These are phyloP conservation scores for Pythium biforme DNA, from an alignment of 352 stramenopile species.

Conservation along the genomic window DNA sequence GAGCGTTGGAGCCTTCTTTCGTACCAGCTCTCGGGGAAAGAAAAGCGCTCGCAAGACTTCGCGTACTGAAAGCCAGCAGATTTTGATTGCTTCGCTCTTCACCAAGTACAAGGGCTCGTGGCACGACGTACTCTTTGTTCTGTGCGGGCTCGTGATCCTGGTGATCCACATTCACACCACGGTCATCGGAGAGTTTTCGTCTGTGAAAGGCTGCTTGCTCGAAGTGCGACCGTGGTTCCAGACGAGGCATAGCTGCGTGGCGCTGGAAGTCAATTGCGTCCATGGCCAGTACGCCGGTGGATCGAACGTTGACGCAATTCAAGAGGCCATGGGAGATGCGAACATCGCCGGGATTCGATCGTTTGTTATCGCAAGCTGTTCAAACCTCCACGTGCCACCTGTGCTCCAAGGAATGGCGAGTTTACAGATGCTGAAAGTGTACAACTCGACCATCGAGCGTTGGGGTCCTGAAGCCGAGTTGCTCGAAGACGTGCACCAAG, in stretches of 20 bases:
- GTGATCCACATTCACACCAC: conserved; percentile 13
- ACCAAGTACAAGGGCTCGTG: not conserved
- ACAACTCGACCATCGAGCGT: conserved; percentile 26
- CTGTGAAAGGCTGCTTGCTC: conserved; percentile 2
- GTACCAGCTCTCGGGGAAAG: too few relatives aligned
- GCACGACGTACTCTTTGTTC: not conserved
- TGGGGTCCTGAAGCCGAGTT: conserved; percentile 21
- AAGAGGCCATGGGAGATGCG: too few relatives aligned
- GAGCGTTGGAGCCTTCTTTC: too few relatives aligned
- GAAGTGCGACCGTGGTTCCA: conserved; percentile 23
- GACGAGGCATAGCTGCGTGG: conserved; percentile 10
- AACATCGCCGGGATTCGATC: not conserved
- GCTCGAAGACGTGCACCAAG: not conserved
- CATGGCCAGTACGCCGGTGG: conserved; percentile 1
- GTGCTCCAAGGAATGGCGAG: not conserved
- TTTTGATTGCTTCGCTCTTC: not conserved
- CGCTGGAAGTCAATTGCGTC: conserved; percentile 21
- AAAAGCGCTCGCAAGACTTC: too few relatives aligned
- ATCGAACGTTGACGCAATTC: not conserved
- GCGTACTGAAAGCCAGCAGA: not conserved
- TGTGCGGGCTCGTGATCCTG: conserved; percentile 14
- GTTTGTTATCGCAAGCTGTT: conserved; percentile 22
- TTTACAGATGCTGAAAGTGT: conserved; percentile 14
- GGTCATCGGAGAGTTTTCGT: not conserved
- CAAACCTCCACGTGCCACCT: conserved; percentile 10